Conservation (phyloP, 2,329 filamentous ascomycete species). For the Epichloe coenophiala region DNA sequence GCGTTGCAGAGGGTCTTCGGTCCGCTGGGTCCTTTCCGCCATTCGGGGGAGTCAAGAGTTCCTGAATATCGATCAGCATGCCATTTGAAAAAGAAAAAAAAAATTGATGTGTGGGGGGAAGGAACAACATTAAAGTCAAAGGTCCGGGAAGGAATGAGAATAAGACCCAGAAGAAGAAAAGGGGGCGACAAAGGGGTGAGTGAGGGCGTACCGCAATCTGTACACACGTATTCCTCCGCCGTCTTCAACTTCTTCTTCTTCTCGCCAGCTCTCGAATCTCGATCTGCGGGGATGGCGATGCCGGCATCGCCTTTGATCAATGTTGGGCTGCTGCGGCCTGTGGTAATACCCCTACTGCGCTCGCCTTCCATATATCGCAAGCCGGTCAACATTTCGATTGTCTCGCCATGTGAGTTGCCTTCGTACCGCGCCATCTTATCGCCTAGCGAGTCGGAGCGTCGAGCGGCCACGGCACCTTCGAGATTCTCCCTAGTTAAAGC, state of each 20-base stretch:
- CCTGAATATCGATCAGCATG: constrained; percentile 24
- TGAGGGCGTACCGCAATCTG: constrained; percentile 60
- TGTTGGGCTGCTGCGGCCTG: constrained; percentile 66
- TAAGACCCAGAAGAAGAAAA: not conserved
- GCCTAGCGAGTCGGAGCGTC: constrained; percentile 59
- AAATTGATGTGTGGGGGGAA: not conserved
- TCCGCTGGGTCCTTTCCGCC: constrained; percentile 84
- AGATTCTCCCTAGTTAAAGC: constrained; percentile 69
- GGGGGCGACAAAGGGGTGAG: not conserved
- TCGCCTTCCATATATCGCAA: constrained; percentile 80
- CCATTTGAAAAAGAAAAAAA: not conserved
- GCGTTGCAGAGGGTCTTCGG: constrained; percentile 95
- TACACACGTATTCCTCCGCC: constrained; percentile 83
- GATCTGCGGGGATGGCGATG: constrained; percentile 69
- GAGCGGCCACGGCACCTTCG: constrained; percentile 54
- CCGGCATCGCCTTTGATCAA: constrained; percentile 77
- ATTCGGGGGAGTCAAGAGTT: constrained; percentile 91
- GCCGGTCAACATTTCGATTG: constrained; percentile 87
- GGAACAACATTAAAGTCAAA: too few species aligned
- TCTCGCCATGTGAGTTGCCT: constrained; percentile 62
- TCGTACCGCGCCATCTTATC: constrained; percentile 81
- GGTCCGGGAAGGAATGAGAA: too few species aligned
- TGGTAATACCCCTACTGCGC: constrained; percentile 75
- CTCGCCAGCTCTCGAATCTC: constrained; percentile 56
- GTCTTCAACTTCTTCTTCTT: constrained; percentile 84